Conservation (phyloP, 306 rosid species). For the Pyrus bretschneideri region DNA sequence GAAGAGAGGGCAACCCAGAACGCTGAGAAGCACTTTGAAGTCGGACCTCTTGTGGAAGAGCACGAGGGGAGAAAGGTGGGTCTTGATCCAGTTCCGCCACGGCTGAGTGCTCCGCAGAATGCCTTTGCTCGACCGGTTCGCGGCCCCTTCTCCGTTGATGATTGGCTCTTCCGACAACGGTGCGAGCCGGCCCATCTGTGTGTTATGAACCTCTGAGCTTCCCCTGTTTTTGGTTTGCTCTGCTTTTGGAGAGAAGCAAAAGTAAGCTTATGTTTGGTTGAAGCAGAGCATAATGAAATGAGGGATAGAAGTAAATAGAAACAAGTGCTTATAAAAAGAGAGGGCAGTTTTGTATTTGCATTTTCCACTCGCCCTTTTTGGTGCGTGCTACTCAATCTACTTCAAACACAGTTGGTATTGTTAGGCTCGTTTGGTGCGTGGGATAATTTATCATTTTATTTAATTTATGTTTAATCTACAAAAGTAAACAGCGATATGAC, state of each 20-base stretch:
- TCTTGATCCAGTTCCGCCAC: conserved; percentile 88
- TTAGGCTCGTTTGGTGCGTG: not conserved
- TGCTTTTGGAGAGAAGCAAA: not conserved
- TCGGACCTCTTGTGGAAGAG: conserved; percentile 59
- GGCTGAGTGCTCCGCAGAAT: conserved; percentile 30
- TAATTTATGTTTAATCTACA: not conserved
- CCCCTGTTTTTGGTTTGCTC: not conserved
- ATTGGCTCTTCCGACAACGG: conserved; percentile 82
- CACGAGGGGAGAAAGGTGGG: conserved; percentile 45
- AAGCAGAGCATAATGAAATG: not conserved
- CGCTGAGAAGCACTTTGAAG: conserved; percentile 76
- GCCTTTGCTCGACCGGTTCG: conserved; percentile 37
- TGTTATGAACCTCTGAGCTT: not conserved
- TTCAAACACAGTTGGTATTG: not conserved
- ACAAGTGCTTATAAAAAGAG: not conserved
- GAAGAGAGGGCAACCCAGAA: conserved; percentile 85
- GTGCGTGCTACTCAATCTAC: not conserved
- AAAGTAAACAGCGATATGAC: not conserved
- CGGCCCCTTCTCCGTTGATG: conserved; percentile 39
- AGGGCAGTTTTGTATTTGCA: not conserved
- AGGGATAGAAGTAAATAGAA: not conserved
- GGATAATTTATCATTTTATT: too few relatives aligned
- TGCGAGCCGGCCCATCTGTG: conserved; percentile 59
- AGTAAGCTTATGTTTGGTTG: not conserved
- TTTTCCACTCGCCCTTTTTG: not conserved